Conservation (phyloP, 805 yeast genomes). For the Candida insectorum region DNA sequence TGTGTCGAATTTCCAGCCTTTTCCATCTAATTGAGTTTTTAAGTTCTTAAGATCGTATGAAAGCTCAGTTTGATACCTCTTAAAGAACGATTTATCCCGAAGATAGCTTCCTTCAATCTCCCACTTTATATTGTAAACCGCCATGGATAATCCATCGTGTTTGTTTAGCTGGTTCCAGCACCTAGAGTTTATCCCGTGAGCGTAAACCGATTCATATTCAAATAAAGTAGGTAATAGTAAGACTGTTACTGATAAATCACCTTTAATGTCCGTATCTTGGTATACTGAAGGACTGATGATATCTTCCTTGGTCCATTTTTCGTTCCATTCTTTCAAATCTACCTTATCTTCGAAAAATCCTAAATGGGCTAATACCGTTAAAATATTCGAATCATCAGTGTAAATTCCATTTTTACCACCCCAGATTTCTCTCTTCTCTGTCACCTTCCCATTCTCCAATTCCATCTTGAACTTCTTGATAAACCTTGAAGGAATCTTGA, state of each 20-base stretch:
- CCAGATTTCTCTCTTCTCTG: constrained; percentile 58
- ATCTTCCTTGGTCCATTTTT: constrained; percentile 23
- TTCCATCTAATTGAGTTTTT: constrained; percentile 18
- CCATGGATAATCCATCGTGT: constrained; percentile 80
- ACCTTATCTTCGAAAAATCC: constrained; percentile 52
- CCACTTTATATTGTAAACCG: constrained; percentile 57
- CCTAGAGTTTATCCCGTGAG: constrained; percentile 72
- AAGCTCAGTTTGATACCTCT: constrained; percentile 24
- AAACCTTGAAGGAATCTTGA: constrained; percentile 51
- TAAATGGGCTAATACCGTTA: constrained; percentile 69
- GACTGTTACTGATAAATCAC: constrained; percentile 57
- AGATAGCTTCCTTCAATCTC: constrained; percentile 27
- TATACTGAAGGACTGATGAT: constrained; percentile 20
- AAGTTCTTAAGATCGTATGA: constrained; percentile 18
- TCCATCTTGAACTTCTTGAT: constrained; percentile 36
- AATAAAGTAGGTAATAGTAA: constrained; percentile 66
- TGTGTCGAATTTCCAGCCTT: constrained; percentile 32
- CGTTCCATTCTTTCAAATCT: constrained; percentile 31
- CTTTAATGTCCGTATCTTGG: constrained; percentile 22
- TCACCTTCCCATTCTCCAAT: constrained; percentile 36
- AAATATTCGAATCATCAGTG: constrained; percentile 88
- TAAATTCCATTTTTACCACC: constrained; percentile 78
- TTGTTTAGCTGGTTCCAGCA: constrained; percentile 52
- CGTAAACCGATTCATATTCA: constrained; percentile 60
- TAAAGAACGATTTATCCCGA: constrained; percentile 26